Base-by-base conservation (phyloP, 768 basidiomycete genomes). In the Agaricus blazei region DNA sequence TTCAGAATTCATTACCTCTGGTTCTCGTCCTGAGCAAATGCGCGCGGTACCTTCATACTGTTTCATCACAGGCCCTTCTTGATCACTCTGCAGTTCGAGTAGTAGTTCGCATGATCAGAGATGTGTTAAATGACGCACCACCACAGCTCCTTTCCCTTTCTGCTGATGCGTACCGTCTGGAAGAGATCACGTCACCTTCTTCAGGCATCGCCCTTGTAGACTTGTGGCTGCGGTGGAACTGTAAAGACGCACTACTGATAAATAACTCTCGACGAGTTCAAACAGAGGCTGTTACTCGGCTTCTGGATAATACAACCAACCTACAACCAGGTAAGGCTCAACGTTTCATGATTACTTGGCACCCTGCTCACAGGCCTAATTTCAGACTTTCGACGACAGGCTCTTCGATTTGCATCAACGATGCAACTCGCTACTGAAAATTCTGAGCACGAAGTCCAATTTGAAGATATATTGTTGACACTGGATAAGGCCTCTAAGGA, bases 171-270 rank as follows among this genome's bases (percentile, higher is more conserved):
- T 54, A 69, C 31, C 61, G 63, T 5, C 70, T 95, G 3, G 71
- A 76, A 37, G 67, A 75, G 4, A 63, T 72, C 3, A 73, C 88
- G 14, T 80, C 79, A 2, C 76, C 84, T 14, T 81, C 83, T 6
- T 78, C 82, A n/a, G 94, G 95, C 3, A 73, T 82, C 26, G 88
- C 87, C 24, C 71, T 94, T 65, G 70, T 79, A 19, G 75, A 84
- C 23, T 80, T 96, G 36, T 96, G 93, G 93, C 72, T 75, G 11
- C 67, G 65, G 5, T 67, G 85, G 52, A 75, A 68, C 28, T 43
- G 67, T 24, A 67, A 67, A 14, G 58, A 64, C 34, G 51, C 60
- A 15, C 48, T 65, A 7, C n/a, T 55, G 37, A 28, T 57, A 14
- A 48, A 60, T 11, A 27, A 56, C 3, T 19, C 54, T n/a, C 50